Percentiles rank a stretch among this genome's conserved stretches.
These are phyloP conservation scores for Epichloe elymi DNA, from an alignment of 2,329 filamentous ascomycete species.

Conservation along the genomic window DNA sequence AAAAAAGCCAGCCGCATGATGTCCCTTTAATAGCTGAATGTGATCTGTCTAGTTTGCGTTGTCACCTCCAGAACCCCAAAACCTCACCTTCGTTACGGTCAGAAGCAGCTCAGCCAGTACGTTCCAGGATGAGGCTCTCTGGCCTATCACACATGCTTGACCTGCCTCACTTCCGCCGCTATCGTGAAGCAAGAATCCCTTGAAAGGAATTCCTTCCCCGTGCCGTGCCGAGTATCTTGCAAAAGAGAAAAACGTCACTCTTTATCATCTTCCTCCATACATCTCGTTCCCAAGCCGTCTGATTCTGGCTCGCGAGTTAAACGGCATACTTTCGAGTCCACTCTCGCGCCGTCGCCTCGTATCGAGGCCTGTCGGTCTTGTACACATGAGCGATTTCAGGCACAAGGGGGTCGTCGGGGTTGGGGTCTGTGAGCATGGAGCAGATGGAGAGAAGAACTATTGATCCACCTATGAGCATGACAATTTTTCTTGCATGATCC, in stretches of 20 bases:
- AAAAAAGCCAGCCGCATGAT: conserved; percentile 24
- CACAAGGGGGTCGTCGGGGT: conserved; percentile 96
- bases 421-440: conserved; percentile 98
- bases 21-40: conserved; percentile 24
- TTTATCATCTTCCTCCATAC: background rate
- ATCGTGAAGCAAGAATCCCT: conserved; percentile 2
- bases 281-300: background rate
- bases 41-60: conserved; percentile 23
- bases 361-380: conserved; percentile 94
- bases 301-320: conserved; percentile 29
- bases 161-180: conserved; percentile 1
- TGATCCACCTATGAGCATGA: conserved; percentile 5
- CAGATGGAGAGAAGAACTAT: conserved; percentile 94
- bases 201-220: conserved; percentile 1
- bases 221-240: conserved; percentile 1
- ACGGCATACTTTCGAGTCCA: conserved; percentile 99
- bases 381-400: conserved; percentile 99
- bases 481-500: background rate
- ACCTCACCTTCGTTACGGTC: conserved; percentile 13
- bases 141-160: conserved; percentile 1
- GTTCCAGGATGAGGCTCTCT: background rate
- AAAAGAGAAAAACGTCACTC: conserved; percentile 5
- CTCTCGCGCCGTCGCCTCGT: conserved; percentile 92
- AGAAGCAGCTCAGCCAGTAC: conserved; percentile 12
- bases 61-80: conserved; percentile 15